These are phyloP conservation scores for Tetratostichococcus sp. DNA, from an alignment of 139 green algal genomes.

Conservation along the genomic window DNA sequence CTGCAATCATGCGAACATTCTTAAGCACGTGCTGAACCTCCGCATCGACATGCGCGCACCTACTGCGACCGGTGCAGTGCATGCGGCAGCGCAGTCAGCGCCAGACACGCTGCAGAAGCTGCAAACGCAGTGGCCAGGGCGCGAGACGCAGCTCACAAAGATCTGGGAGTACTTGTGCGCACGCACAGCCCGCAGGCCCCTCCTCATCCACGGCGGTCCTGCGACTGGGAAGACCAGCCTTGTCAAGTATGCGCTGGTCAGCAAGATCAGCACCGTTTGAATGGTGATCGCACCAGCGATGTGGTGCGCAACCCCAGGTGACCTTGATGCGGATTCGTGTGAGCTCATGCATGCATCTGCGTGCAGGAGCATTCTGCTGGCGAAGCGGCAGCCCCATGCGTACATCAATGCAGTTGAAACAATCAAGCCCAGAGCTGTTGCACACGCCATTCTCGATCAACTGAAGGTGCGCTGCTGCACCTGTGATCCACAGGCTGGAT, in stretches of 20 bases:
- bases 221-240: constrained; percentile 43
- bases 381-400: constrained; percentile 8
- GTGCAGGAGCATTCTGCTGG: constrained; percentile 22
- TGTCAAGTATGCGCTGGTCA: constrained; percentile 20
- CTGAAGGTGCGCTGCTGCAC: constrained; percentile 24
- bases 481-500: neutral
- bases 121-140: constrained; percentile 10
- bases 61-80: no score
- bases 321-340: neutral
- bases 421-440: constrained; percentile 3
- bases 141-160: neutral
- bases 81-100: no score
- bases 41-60: no score
- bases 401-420: constrained; percentile 37
- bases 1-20: no score
- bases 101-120: neutral
- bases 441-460: constrained; percentile 32
- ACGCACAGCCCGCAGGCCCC: neutral
- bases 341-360: neutral
- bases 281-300: no score
- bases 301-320: neutral
- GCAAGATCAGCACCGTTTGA: neutral
- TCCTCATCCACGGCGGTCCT: constrained; percentile 24
- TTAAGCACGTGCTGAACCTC: no score
- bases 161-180: neutral